Base-by-base conservation (phyloP, 2,329 filamentous ascomycete genomes). In the Verticillium alfalfae region DNA sequence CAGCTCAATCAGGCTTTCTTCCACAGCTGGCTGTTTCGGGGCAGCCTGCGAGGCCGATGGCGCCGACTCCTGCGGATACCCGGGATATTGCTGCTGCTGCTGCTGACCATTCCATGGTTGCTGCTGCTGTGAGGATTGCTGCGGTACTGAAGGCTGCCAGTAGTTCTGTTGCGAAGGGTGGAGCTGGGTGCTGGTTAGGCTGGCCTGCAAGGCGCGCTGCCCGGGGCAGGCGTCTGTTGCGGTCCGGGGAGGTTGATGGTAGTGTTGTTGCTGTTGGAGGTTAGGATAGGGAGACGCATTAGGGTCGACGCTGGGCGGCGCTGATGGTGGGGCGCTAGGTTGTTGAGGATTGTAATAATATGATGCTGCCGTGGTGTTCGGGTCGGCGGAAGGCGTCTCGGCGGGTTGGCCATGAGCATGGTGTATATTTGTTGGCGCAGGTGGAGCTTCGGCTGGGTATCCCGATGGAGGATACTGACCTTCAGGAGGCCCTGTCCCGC, bases 1-100 rank as follows among this genome's bases (percentile, higher is more conserved):
- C 64, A 94, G 80, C 73, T 95, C 91, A 74, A 95, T 95, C 69
- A 95, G 76, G 62, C 87, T 89, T 75, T 94, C 91, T 74, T 94
- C 91, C 56, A 89, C 82, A 1, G 78, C 82, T 15, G 83, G 84
- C 68, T 81, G 79, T 71, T 74, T 76, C 13, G 84, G 86, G 34
- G 84, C 81, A 71, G 88, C 85, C 63, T 88, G 84, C 16, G 87
- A 87, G 34, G 84, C 86, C 2, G 84, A 79, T 1, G 90, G 89
- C 69, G 92, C 91, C 2, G 83, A 77, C 31, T 88, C 84, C 68
- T 86, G 84, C 3, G 74, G 76, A 68, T 86, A 88, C 7, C 80
- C 78, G 74, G 72, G 65, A 66, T 58, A 71, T 70, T 62, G 72
- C 58, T 56, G 66, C 26, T 31, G 26, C 26, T 31, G 26, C 63